Evolutionary conservation across 1,139 yeast species (phyloP).

Genomic region (Suhomyces bolitotheri): DNA sequence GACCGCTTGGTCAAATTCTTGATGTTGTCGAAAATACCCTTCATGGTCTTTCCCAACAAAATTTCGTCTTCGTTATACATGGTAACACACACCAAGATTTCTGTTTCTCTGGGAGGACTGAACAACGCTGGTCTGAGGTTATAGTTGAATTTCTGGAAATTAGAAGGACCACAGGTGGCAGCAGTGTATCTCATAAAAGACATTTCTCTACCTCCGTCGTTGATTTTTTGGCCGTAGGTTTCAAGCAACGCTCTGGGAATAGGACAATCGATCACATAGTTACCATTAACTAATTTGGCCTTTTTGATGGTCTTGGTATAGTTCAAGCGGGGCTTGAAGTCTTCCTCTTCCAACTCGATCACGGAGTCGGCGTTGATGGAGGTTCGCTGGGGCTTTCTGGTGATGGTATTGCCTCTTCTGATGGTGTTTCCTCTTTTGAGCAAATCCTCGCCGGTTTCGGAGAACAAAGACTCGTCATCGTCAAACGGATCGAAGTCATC

Average conservation of each 20-base stretch:
- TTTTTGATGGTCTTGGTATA: constrained; percentile 51
- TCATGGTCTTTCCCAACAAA: constrained; percentile 67
- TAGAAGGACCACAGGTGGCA: constrained; percentile 76
- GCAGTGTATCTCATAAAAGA: constrained; percentile 79
- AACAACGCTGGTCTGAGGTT: constrained; percentile 69
- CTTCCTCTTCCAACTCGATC: constrained; percentile 37
- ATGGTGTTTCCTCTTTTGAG: constrained; percentile 38
- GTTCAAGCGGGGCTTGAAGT: constrained; percentile 44
- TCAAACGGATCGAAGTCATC: constrained; percentile 47
- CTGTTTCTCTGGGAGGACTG: constrained; percentile 67
- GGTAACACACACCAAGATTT: constrained; percentile 71
- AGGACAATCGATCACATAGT: constrained; percentile 78
- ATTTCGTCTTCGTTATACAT: constrained; percentile 82
- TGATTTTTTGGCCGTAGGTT: constrained; percentile 51
- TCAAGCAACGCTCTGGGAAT: constrained; percentile 60
- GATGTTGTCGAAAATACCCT: constrained; percentile 76
- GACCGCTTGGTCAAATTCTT: constrained; percentile 58
- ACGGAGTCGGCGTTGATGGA: constrained; percentile 13
- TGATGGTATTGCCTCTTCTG: constrained; percentile 24
- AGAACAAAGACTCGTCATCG: constrained; percentile 46
- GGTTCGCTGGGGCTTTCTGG: constrained; percentile 20
- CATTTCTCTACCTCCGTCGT: constrained; percentile 61
- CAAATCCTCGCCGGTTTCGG: constrained; percentile 44
- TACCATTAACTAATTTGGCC: constrained; percentile 64
- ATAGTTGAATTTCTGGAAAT: constrained; percentile 57